Percentiles rank a stretch among this genome's conserved stretches.
These are phyloP conservation scores for Collybia sordida DNA, from an alignment of 768 basidiomycete species.

Conservation along the genomic window DNA sequence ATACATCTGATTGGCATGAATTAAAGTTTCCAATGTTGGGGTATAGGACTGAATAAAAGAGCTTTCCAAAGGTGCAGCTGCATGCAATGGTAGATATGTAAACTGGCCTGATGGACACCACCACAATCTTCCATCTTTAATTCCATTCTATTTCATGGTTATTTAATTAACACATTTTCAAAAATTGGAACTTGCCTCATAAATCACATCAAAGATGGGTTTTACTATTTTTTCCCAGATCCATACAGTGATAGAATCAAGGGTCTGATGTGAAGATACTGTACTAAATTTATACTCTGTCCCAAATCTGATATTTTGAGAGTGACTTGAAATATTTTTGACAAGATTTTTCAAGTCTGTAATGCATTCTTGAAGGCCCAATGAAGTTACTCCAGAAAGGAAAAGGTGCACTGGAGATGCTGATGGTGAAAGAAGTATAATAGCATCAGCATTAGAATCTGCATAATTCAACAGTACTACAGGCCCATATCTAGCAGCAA, in stretches of 20 bases:
- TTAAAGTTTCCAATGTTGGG: too few species aligned
- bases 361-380: neutral
- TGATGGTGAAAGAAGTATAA: slow-evolving; percentile 6
- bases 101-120: slow-evolving; percentile 10
- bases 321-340: neutral
- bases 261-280: neutral
- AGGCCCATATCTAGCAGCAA: slow-evolving; percentile 29
- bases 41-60: too few species aligned
- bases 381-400: neutral
- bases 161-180: too few species aligned
- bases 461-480: slow-evolving; percentile 32
- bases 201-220: slow-evolving; percentile 1
- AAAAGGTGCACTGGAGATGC: neutral
- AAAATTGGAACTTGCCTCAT: neutral
- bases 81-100: slow-evolving; percentile 9
- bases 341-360: neutral
- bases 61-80: too few species aligned
- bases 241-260: neutral
- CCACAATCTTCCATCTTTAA: neutral
- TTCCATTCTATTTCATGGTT: too few species aligned
- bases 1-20: too few species aligned
- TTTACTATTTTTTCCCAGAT: neutral
- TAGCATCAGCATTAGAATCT: slow-evolving; percentile 11
- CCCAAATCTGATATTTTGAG: neutral
- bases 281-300: neutral